Percentiles rank a stretch among this genome's conserved stretches.
These are phyloP conservation scores for Bothriochloa decipiens DNA, from an alignment of 176 grass and related monocot species.

Conservation along the genomic window DNA sequence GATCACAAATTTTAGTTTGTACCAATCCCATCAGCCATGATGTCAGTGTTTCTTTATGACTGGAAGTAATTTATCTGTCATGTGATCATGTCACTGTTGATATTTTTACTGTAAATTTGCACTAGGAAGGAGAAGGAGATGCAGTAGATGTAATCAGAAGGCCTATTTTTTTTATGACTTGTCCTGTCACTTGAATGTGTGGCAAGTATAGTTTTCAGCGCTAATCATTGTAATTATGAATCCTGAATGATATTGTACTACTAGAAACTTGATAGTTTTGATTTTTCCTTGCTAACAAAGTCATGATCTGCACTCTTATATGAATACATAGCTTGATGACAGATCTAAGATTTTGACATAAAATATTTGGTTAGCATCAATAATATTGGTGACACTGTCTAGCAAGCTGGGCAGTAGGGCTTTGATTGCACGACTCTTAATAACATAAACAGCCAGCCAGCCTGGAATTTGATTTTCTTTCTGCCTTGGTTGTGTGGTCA, in stretches of 20 bases:
- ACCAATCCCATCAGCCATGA: background rate
- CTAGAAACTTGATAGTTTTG: background rate
- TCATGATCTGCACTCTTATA: no score
- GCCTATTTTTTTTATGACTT: background rate
- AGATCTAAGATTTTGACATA: no score
- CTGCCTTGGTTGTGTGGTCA: no score
- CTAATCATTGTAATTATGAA: background rate
- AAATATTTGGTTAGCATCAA: no score
- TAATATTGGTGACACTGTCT: no score
- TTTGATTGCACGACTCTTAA: no score
- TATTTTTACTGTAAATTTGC: background rate
- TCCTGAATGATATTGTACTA: background rate
- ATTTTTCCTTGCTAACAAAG: background rate
- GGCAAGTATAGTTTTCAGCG: background rate
- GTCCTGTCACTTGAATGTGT: background rate
- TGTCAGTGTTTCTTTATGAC: no score
- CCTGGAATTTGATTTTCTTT: no score
- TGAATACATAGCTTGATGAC: no score
- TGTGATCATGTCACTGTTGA: background rate
- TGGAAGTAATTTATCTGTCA: background rate
- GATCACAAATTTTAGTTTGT: background rate
- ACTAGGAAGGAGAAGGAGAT: background rate
- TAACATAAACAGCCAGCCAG: no score
- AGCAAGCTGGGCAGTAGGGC: no score
- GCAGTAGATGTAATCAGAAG: background rate